A percentile compares a stretch with the other conserved stretches of the same genome.
Conservation (phyloP, 192 early-diverging fungal genomes). For the Coemansia aciculifera region DNA sequence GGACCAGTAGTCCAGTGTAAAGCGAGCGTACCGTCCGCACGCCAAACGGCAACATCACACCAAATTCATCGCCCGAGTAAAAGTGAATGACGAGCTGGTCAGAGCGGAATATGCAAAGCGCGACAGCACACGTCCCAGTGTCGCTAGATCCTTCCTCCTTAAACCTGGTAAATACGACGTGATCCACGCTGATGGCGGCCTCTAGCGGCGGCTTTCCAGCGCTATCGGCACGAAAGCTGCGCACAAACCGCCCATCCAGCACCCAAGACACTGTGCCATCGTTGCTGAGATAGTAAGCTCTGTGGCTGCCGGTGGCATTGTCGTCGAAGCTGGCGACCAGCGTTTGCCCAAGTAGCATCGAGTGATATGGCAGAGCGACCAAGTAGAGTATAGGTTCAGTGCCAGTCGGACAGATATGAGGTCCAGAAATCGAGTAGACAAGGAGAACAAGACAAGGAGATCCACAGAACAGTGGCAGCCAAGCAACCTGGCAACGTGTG, state of each 20-base stretch:
- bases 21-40: constrained; percentile 32
- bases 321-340: constrained; percentile 33
- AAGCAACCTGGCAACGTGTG: neutral
- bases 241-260: constrained; percentile 29
- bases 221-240: constrained; percentile 29
- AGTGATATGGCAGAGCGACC: neutral
- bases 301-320: constrained; percentile 24
- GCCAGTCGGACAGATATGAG: neutral
- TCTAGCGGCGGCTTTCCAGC: neutral
- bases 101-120: constrained; percentile 41
- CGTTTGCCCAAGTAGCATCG: neutral
- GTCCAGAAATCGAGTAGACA: neutral
- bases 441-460: neutral
- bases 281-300: constrained; percentile 9
- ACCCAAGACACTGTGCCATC: constrained; percentile 26
- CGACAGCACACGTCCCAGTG: constrained; percentile 10
- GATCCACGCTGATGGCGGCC: neutral
- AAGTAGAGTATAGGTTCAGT: neutral
- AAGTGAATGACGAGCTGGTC: constrained; percentile 41
- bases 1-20: constrained; percentile 41
- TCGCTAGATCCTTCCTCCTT: neutral
- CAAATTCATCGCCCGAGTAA: constrained; percentile 35
- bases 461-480: neutral
- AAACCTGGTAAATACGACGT: constrained; percentile 39
- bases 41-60: constrained; percentile 36